A percentile compares a stretch with the other conserved stretches of the same genome.
Conservation (phyloP, 1,139 yeast species). For the Hyphopichia fennica region DNA sequence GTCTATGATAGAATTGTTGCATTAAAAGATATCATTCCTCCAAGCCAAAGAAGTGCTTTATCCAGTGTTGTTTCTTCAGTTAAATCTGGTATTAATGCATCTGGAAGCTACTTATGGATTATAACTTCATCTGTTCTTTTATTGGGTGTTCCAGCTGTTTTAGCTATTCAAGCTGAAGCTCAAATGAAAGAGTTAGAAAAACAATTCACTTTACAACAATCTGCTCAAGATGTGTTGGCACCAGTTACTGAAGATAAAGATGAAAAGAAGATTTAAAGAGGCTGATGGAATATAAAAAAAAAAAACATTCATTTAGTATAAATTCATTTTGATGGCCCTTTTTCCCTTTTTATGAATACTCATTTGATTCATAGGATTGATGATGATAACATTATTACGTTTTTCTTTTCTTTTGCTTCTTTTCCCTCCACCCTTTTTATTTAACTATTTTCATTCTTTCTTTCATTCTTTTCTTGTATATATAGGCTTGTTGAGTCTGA, state of each 20-base stretch:
- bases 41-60: conserved; percentile 68
- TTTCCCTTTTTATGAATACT: too few species aligned
- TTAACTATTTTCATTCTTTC: background rate
- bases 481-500: conserved; percentile 1
- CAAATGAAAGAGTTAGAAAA: conserved; percentile 93
- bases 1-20: conserved; percentile 85
- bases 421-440: background rate
- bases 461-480: conserved; percentile 1
- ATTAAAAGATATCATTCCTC: conserved; percentile 87
- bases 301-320: too few species aligned
- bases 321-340: too few species aligned
- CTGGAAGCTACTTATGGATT: conserved; percentile 83
- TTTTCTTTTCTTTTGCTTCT: background rate
- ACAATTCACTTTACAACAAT: conserved; percentile 83
- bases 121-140: conserved; percentile 80
- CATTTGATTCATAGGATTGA: background rate
- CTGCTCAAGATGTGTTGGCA: conserved; percentile 80
- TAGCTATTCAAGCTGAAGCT: conserved; percentile 88
- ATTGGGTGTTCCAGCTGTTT: conserved; percentile 88
- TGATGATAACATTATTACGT: background rate
- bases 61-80: conserved; percentile 35
- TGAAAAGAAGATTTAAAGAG: conserved; percentile 23
- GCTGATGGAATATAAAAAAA: background rate
- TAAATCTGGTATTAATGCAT: conserved; percentile 49
- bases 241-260: conserved; percentile 66